Evolutionary conservation across 257 asterid genomes (phyloP).

Genomic region (Fraxinus pennsylvanica): DNA sequence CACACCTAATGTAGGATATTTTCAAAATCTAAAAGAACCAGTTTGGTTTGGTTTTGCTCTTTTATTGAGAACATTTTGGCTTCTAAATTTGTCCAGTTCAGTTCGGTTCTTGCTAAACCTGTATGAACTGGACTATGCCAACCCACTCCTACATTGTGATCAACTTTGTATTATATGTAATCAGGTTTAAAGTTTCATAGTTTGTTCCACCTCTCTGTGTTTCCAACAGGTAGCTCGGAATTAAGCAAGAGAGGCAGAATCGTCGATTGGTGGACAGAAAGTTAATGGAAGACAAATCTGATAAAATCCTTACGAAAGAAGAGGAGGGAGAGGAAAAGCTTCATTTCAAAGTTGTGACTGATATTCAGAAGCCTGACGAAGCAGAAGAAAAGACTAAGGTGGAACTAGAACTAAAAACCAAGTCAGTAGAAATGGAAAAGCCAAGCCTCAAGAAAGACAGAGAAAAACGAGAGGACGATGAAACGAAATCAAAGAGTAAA

Average conservation of each 20-base stretch:
- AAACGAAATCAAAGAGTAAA: slow-evolving; percentile 14
- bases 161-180: neutral
- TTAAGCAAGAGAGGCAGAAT: neutral
- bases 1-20: too few species aligned
- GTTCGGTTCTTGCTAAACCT: neutral
- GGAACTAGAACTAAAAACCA: slow-evolving; percentile 43
- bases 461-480: slow-evolving; percentile 21
- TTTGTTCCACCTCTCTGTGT: slow-evolving; percentile 3
- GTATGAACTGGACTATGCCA: neutral
- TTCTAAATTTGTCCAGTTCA: neutral
- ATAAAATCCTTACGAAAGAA: slow-evolving; percentile 22
- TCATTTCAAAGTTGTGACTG: slow-evolving; percentile 47
- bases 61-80: neutral
- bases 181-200: neutral
- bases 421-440: slow-evolving; percentile 40
- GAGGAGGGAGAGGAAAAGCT: slow-evolving; percentile 51
- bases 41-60: neutral
- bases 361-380: slow-evolving; percentile 38
- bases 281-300: slow-evolving; percentile 43
- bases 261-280: neutral
- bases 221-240: slow-evolving; percentile 29
- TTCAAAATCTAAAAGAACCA: too few species aligned
- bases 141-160: neutral
- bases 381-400: slow-evolving; percentile 42
- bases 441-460: slow-evolving; percentile 24